Base-by-base conservation (phyloP, 225 moss, liverwort and hornwort species). In the Neckera pumila region DNA sequence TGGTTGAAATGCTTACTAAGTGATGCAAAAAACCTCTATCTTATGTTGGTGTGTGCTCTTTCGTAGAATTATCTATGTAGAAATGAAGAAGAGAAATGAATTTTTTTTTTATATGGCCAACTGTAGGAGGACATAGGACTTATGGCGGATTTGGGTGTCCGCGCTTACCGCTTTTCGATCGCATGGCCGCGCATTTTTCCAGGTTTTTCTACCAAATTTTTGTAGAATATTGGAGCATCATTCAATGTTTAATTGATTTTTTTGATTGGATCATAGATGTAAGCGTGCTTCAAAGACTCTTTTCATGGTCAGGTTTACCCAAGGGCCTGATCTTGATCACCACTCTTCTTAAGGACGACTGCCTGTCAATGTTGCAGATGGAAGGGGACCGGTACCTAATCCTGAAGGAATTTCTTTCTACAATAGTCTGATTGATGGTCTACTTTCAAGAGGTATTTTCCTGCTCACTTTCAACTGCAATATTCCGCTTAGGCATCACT, bases 161-260 rank as follows among this genome's bases (percentile, higher is more conserved):
- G 83, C 63, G 80, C 80, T 17, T 92, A 93, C 75, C 92, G 92
- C 42, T 94, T 93, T 79, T 96, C 93, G 9, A 92, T 94, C 36
- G 83, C 93, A 62, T 96, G 94, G 95, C 19, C 89, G 23, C 91
- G 89, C 45, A 93, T 93, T 65, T 93, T 92, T 88, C 93, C 93
- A 94, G 85, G 93, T 92, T 86, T 81, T 34, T 76, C 26, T 34
- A 85, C 59, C 33, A 62, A 19, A 5, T 79, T 45, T 45, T 16
- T 66, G 49, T 59, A 67, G 51, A 60, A 47, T 15, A 30, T 27
- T 28, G 33, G 28, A 49, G 34, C 40, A 51, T 42, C 23, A 42
- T 59, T 66, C n/a, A 76, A 34, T 77, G 14, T 86, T 75, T 28
- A 40, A 45, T 84, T 84, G 15, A 28, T 80, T 80, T 25, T 51